These are phyloP conservation scores for Colletotrichum orchidophilum DNA, from an alignment of 2,329 filamentous ascomycete species.

Conservation along the genomic window DNA sequence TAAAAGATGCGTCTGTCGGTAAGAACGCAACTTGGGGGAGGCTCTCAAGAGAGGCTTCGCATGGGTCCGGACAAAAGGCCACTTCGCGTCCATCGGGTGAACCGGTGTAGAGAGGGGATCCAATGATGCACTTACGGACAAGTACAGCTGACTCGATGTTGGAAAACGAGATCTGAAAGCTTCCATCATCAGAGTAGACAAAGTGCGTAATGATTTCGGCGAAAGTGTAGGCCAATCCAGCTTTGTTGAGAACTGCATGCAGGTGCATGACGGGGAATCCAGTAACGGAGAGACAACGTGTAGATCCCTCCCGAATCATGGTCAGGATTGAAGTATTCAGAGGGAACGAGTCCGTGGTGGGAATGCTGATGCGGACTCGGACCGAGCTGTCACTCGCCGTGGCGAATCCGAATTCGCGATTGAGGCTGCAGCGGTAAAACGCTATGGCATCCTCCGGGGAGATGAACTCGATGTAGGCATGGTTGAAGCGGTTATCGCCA, in stretches of 20 bases:
- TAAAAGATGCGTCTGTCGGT: background rate
- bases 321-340: background rate
- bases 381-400: background rate
- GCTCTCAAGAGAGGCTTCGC: slow-evolving; percentile 1
- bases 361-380: background rate
- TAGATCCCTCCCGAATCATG: slow-evolving; percentile 2
- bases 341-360: slow-evolving; percentile 23
- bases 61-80: slow-evolving; percentile 7
- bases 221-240: slow-evolving; percentile 6
- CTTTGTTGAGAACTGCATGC: background rate
- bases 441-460: background rate
- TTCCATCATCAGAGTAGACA: slow-evolving; percentile 5
- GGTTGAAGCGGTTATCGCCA: background rate
- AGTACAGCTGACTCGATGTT: slow-evolving; percentile 5
- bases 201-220: slow-evolving; percentile 18
- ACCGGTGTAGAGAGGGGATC: background rate
- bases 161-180: slow-evolving; percentile 24
- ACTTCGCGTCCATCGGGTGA: background rate
- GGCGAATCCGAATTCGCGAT: slow-evolving; percentile 25
- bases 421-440: background rate
- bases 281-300: slow-evolving; percentile 19
- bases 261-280: slow-evolving; percentile 21
- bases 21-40: slow-evolving; percentile 8
- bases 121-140: slow-evolving; percentile 12
- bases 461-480: slow-evolving; percentile 23